These are phyloP conservation scores for Angomonas ambiguus DNA, from an alignment of 208 protist species.

Conservation along the genomic window DNA sequence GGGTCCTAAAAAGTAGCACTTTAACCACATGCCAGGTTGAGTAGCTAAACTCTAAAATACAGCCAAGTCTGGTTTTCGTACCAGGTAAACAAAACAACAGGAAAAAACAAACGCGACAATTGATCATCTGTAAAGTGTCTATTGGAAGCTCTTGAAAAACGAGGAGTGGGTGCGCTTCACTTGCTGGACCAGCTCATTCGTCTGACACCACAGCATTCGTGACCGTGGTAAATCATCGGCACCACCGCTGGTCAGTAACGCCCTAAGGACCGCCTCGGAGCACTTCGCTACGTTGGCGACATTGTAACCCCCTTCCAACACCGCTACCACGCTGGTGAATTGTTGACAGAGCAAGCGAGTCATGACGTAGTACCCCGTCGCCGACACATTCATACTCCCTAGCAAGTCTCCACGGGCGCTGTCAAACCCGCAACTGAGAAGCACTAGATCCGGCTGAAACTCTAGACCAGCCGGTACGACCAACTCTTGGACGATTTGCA, in stretches of 20 bases:
- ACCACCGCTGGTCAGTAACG: slow-evolving; percentile 47
- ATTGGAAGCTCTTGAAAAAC: slow-evolving; percentile 26
- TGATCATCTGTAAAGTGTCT: neutral
- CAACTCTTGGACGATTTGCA: slow-evolving; percentile 89
- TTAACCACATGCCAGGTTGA: no score
- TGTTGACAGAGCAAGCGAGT: slow-evolving; percentile 42
- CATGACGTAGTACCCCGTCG: slow-evolving; percentile 80
- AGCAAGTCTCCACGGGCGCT: slow-evolving; percentile 92
- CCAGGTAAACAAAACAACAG: neutral
- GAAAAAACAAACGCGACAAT: neutral
- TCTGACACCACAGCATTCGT: slow-evolving; percentile 59
- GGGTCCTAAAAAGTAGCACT: no score
- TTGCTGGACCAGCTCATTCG: slow-evolving; percentile 26
- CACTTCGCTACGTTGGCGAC: slow-evolving; percentile 75
- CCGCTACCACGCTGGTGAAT: slow-evolving; percentile 63
- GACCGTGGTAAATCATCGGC: slow-evolving; percentile 25
- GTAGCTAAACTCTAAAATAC: no score
- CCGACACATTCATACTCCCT: slow-evolving; percentile 78
- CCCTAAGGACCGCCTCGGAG: slow-evolving; percentile 77
- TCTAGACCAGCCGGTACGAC: slow-evolving; percentile 86
- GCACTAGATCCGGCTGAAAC: slow-evolving; percentile 90
- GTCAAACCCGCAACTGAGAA: slow-evolving; percentile 96
- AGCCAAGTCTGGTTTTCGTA: no score
- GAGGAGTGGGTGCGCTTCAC: slow-evolving; percentile 26
- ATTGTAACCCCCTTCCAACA: slow-evolving; percentile 90